phyloP scores from a whole-genome alignment of 148 eudicot species.

The Pouteria glomerata region DNA sequence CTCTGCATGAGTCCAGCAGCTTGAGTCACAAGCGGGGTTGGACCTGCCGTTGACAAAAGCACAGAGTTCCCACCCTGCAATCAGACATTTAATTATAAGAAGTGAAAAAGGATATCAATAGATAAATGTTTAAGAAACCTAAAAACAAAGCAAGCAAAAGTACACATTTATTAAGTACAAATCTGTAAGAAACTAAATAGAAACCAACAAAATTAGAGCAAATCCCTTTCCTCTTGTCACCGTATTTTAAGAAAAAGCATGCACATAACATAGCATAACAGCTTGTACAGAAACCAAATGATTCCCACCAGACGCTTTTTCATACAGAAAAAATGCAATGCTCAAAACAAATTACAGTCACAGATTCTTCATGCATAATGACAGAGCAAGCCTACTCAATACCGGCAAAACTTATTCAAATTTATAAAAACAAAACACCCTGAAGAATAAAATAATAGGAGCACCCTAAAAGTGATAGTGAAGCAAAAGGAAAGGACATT shows the following conservation, averaged over 20 bases:
- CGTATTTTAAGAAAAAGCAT: too few relatives aligned
- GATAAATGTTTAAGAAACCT: neutral
- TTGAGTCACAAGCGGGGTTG: constrained; percentile 55
- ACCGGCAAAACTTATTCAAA: too few relatives aligned
- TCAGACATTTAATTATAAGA: constrained; percentile 9
- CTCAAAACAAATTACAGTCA: neutral
- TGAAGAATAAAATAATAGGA: neutral
- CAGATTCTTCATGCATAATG: neutral
- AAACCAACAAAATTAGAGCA: constrained; percentile 1
- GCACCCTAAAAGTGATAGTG: neutral
- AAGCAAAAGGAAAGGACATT: neutral
- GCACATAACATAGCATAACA: too few relatives aligned
- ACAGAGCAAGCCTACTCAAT: neutral
- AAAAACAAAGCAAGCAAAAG: neutral
- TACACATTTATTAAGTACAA: neutral
- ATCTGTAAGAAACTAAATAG: neutral
- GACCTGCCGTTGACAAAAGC: constrained; percentile 43
- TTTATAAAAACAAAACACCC: neutral
- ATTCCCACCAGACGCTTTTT: neutral
- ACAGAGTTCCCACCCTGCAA: constrained; percentile 63
- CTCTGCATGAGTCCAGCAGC: constrained; percentile 62
- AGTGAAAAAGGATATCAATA: neutral
- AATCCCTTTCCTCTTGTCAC: neutral
- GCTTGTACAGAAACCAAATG: too few relatives aligned
- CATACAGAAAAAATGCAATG: neutral